Conservation (phyloP, 2,329 filamentous ascomycete genomes). For the Fusarium sp. region DNA sequence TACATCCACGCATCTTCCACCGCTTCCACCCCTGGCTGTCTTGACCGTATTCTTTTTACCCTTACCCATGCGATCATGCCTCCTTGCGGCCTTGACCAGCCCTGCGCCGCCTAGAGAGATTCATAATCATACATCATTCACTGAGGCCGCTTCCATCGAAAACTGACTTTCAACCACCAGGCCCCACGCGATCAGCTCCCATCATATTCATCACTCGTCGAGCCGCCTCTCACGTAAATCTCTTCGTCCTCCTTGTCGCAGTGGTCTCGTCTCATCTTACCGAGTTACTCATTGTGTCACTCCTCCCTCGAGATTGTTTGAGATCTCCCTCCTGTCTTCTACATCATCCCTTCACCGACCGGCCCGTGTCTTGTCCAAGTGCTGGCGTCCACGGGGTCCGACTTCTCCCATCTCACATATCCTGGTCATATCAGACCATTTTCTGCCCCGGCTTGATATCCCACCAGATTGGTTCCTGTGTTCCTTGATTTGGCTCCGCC, state of each 20-base stretch:
- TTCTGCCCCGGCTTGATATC: constrained; percentile 27
- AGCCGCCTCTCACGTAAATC: constrained; percentile 4
- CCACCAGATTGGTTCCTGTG: constrained; percentile 39
- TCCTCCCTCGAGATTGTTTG: constrained; percentile 5
- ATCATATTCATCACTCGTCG: constrained; percentile 3
- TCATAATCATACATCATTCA: constrained; percentile 12
- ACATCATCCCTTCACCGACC: constrained; percentile 13
- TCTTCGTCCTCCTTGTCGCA: neutral
- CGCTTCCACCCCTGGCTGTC: constrained; percentile 22
- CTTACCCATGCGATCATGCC: constrained; percentile 36
- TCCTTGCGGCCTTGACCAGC: constrained; percentile 16
- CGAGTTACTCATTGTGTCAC: neutral
- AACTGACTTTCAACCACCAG: constrained; percentile 31
- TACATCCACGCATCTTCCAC: constrained; percentile 31
- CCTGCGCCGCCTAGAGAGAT: constrained; percentile 20
- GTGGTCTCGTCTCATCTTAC: neutral
- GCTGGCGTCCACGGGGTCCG: constrained; percentile 30
- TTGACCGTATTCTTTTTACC: constrained; percentile 35
- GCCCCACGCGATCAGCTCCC: constrained; percentile 20
- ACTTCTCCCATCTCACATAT: constrained; percentile 36
- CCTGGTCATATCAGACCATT: constrained; percentile 43
- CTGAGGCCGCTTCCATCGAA: constrained; percentile 36
- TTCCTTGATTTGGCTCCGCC: constrained; percentile 29
- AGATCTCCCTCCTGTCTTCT: constrained; percentile 7
- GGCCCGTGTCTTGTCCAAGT: constrained; percentile 33